Base-by-base conservation (phyloP, 1,284 basidiomycete genomes). In the Cryptococcus sp. region DNA sequence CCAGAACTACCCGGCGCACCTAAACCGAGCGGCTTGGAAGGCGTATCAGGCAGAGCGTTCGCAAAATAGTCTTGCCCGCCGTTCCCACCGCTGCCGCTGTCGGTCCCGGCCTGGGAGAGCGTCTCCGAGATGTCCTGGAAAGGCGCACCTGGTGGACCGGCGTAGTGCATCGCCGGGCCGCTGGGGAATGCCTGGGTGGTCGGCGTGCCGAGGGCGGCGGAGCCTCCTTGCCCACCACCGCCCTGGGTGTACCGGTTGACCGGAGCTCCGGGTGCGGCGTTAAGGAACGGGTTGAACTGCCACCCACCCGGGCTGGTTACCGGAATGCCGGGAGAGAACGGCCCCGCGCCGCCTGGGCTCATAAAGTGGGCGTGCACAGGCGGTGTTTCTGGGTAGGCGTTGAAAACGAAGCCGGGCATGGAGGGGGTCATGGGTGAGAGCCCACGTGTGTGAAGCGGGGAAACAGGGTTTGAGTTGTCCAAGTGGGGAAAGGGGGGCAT, bases 321-420 rank as follows among this genome's bases (percentile, higher is more conserved):
- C 0, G 72, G 75, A 38, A 71, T 62, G 9, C 75, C 74, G 9
- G 77, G 77, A 5, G 73, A 77, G 63, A 78, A 77, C 2, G 76
- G 77, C 2, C 74, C 76, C 1, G 69, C 47, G 2, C 73, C 73
- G 9, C 74, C 73, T 0, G 70, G 66, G 1, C 70, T 68, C 12
- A 77, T 60, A 65, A 75, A 75, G 35, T 69, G 69, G 1, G 69
- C 67, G 48, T 70, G 70, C 11, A 73, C 48, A 12, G 73, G 73
- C 6, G 77, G 77, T 1, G 77, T 79, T 28, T 73, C 70, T 2
- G 77, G 76, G 46, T 72, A 74, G 7, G 71, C 71, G 49, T 76
- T 72, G 64, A 79, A 77, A 5, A 76, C 72, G 55, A 77, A 79
- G 12, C 76, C 73, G 4, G 77, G 77, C 77, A 79, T 79, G 3